Evolutionary conservation across 2,329 filamentous ascomycete species (phyloP).

Genomic region (Sarocladiaceae sp.): DNA sequence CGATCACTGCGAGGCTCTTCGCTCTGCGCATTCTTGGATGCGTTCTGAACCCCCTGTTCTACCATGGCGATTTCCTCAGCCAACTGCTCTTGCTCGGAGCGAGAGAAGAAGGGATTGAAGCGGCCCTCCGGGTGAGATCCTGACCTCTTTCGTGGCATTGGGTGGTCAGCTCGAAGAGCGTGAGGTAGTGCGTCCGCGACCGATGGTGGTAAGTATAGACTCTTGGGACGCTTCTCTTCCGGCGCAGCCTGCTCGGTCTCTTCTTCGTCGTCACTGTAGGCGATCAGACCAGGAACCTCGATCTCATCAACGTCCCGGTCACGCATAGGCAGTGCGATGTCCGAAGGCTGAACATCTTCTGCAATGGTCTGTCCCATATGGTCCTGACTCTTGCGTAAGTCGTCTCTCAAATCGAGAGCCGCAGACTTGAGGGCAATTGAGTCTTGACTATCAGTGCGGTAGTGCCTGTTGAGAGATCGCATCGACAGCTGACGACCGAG

Average conservation of each 20-base stretch:
- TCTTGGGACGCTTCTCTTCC: constrained; percentile 38
- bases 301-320: constrained; percentile 72
- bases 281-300: constrained; percentile 64
- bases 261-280: constrained; percentile 56
- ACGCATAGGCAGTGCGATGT: constrained; percentile 61
- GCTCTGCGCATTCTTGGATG: not conserved
- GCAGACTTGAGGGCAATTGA: constrained; percentile 22
- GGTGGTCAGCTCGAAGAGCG: constrained; percentile 17
- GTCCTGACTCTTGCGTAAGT: constrained; percentile 14
- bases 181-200: constrained; percentile 28
- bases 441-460: constrained; percentile 29
- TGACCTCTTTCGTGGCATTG: not conserved
- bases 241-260: constrained; percentile 28
- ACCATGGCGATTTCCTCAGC: not conserved
- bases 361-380: constrained; percentile 13
- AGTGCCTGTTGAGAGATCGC: constrained; percentile 15
- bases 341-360: constrained; percentile 26
- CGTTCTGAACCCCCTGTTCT: not conserved
- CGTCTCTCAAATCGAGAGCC: constrained; percentile 10
- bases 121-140: not conserved
- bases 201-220: constrained; percentile 27
- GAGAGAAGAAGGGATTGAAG: constrained; percentile 2
- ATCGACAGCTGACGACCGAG: constrained; percentile 22
- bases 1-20: no score
- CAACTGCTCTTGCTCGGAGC: not conserved